Base-by-base conservation (phyloP, 768 basidiomycete genomes). In the Collybia mongolica region DNA sequence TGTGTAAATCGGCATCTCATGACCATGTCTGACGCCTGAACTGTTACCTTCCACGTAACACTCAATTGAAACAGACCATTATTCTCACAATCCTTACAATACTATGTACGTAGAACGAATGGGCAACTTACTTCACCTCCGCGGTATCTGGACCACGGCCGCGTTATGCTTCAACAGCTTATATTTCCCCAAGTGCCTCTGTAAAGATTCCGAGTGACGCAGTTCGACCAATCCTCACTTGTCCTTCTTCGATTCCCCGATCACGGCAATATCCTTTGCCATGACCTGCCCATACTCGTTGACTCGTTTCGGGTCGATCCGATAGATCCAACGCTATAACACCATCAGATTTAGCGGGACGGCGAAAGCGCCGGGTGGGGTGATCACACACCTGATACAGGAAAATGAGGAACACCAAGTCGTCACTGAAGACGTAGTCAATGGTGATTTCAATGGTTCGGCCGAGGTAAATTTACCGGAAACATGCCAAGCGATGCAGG, bases 271-370 rank as follows among this genome's bases (percentile, higher is more conserved):
- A 62, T 81, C 83, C 39, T 70, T 68, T 28, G 63, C 71, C 70
- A 88, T 67, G 56, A 93, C 88, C 69, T 96, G 91, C 39, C 95
- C 95, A 66, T 92, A 98, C 74, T 98, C 96, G 70, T 99, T 99
- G 58, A 92, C 81, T 58, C 97, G 88, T 59, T 89, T 90, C 59
- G 86, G 89, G 72, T 99, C 97, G 63, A 98, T 79, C 37, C 92
- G 86, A 76, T 99, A 99, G 69, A 98, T 98, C 90, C 90, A 99
- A 49, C 93, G 88, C 89, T 95, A 67, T 52, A 26, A 32, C 32
- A 48, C 58, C 53, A 54, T 57, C 49, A 47, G 52, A 45, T 32
- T 63, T 50, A 67, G 58, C 48, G 44, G 42, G 48, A n/a, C 24
- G 7, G 17, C 37, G 22, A 15, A 24, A 22, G 40, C 37, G 28